Percentiles rank a stretch among this genome's conserved stretches.
phyloP scores from a whole-genome alignment of 2,329 filamentous ascomycete genomes.

The Cladophialophora immunda region DNA sequence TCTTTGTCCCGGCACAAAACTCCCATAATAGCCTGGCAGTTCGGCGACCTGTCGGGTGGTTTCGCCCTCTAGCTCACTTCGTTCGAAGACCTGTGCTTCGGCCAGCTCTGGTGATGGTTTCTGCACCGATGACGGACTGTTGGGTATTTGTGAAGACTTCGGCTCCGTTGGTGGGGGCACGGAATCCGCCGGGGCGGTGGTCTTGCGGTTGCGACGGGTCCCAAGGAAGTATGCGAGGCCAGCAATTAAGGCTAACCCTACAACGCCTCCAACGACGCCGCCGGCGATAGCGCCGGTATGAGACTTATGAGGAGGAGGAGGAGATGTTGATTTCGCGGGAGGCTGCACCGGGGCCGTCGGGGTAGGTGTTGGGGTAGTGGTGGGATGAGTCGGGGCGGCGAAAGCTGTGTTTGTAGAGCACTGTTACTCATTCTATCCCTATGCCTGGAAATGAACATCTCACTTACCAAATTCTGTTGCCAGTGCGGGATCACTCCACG shows the following conservation, averaged over 20 bases:
- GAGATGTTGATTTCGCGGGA: not conserved
- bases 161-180: not conserved
- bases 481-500: slow-evolving; percentile 9
- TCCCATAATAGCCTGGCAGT: not conserved
- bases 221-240: not conserved
- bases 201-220: not conserved
- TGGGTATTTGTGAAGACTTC: not conserved
- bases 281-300: slow-evolving; percentile 6
- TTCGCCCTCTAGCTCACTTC: slow-evolving; percentile 1
- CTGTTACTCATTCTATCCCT: not conserved
- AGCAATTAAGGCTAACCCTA: not conserved
- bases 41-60: not conserved
- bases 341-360: not conserved
- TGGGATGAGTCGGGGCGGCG: not conserved
- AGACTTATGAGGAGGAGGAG: not conserved
- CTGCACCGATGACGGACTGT: not conserved
- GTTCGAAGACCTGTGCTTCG: not conserved
- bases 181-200: not conserved
- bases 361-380: not conserved
- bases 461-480: slow-evolving; percentile 1
- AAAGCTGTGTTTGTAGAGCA: not conserved
- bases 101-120: not conserved
- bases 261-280: slow-evolving; percentile 5
- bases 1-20: not conserved
- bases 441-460: not conserved